A percentile compares a stretch with the other conserved stretches of the same genome.
Conservation (phyloP, 768 basidiomycete genomes). For the Sporobolomyces roseus region DNA sequence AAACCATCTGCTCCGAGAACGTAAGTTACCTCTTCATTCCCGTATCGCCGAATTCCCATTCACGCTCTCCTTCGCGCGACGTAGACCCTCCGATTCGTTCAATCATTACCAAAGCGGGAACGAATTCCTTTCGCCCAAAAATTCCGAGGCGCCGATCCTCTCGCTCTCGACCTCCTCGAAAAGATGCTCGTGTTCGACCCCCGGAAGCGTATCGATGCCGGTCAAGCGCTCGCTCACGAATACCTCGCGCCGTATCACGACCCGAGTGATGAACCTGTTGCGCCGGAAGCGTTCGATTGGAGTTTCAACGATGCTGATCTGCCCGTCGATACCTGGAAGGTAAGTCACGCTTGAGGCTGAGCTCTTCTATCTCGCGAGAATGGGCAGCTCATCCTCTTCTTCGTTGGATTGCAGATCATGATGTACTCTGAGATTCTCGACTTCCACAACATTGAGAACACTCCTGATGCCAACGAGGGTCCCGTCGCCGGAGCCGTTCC, state of each 20-base stretch:
- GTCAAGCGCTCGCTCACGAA: constrained; percentile 80
- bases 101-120: constrained; percentile 91
- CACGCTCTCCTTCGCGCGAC: background rate
- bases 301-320: constrained; percentile 99
- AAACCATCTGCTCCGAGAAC: constrained; percentile 97
- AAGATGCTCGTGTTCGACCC: constrained; percentile 99
- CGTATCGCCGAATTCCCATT: too few species aligned
- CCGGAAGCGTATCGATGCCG: constrained; percentile 89
- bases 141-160: constrained; percentile 77
- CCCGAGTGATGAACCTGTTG: constrained; percentile 92
- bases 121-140: constrained; percentile 93
- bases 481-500: constrained; percentile 21
- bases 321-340: constrained; percentile 98
- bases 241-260: constrained; percentile 98
- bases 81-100: constrained; percentile 97
- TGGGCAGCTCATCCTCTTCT: too few species aligned
- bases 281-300: constrained; percentile 95
- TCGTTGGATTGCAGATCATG: constrained; percentile 55
- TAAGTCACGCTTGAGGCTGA: constrained; percentile 47
- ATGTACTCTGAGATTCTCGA: constrained; percentile 85
- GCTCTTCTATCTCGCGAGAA: background rate
- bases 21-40: constrained; percentile 55
- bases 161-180: constrained; percentile 91
- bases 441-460: constrained; percentile 44
- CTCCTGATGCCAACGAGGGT: constrained; percentile 23